Base-by-base conservation (phyloP, 1,284 basidiomycete genomes). In the Cryptococcus neoformans region DNA sequence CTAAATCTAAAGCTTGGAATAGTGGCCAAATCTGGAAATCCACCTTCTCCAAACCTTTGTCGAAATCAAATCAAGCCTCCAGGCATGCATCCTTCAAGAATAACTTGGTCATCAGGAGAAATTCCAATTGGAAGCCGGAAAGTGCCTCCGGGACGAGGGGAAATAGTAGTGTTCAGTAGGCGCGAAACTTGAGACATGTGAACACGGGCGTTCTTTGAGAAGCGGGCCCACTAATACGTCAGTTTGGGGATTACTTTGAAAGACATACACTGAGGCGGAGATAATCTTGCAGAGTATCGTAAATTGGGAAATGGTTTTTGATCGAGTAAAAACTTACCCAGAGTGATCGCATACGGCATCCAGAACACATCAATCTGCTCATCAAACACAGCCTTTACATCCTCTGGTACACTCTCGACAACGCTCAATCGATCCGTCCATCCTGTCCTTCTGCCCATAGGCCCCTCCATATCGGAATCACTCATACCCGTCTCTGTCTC, bases 21-120 rank as follows among this genome's bases (percentile, higher is more conserved):
- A 98, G 74, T 0, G 94, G 94, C 92, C 93, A 98, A 85, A 96
- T 91, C 49, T 92, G 92, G 72, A 95, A 94, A 69, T 81, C 75
- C 53, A 78, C 74, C 47, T 75, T 70, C 51, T 78, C 65, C 38
- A 78, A 60, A 28, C 75, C 78, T 34, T 68, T 67, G 36, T 77
- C 73, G 66, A 79, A 80, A 57, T 81, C 78, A 4, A 38, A 79
- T 58, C 50, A 70, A 59, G 2, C 71, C 75, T 6, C 80, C 80
- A 1, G 80, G 74, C 74, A 81, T 76, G 49, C 52, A 50, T 1
- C 63, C 72, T 52, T 73, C 69, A 12, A 78, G 50, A 8, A 62
- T 59, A 4, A 75, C 62, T 44, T 66, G 62, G 45, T 74, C 70
- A 11, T 70, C 68, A 4, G 54, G 8, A 3, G 55, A 51, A 5